phyloP scores from a whole-genome alignment of 345 rosid species.

The Atalantia buxifolia region DNA sequence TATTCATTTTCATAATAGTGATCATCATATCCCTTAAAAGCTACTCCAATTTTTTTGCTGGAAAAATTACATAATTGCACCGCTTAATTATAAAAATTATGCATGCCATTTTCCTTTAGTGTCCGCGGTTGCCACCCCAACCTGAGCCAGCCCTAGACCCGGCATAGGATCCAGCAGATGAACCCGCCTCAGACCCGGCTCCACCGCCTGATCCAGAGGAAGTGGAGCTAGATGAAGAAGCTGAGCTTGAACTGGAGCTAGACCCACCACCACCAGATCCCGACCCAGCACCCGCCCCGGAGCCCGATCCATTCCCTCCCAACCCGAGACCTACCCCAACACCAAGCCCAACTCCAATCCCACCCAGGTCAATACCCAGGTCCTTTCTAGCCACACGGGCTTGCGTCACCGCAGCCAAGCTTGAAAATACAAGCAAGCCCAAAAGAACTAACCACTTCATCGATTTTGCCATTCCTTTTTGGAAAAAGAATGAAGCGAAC shows the following conservation, averaged over 20 bases:
- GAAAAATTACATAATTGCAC: background rate
- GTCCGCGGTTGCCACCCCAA: conserved; percentile 25
- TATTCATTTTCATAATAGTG: background rate
- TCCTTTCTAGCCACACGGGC: conserved; percentile 70
- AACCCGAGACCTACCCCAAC: conserved; percentile 61
- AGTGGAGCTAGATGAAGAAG: conserved; percentile 40
- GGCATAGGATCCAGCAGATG: conserved; percentile 65
- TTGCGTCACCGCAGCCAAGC: conserved; percentile 32
- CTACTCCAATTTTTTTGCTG: background rate
- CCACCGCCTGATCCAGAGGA: conserved; percentile 47
- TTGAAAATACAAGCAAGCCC: conserved; percentile 27
- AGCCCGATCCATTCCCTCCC: conserved; percentile 61
- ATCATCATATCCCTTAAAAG: background rate
- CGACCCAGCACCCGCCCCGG: conserved; percentile 60
- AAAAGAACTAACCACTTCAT: conserved; percentile 24
- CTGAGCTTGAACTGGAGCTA: conserved; percentile 41
- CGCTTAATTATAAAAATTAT: background rate
- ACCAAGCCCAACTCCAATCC: conserved; percentile 70
- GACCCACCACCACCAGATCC: conserved; percentile 55
- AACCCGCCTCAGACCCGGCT: conserved; percentile 69
- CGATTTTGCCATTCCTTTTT: conserved; percentile 21
- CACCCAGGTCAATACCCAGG: conserved; percentile 75
- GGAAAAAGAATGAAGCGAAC: background rate
- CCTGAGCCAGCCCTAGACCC: conserved; percentile 70
- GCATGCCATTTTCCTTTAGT: background rate